Evolutionary conservation across 768 basidiomycete genomes (phyloP).

Genomic region (Amanita fuliginea): DNA sequence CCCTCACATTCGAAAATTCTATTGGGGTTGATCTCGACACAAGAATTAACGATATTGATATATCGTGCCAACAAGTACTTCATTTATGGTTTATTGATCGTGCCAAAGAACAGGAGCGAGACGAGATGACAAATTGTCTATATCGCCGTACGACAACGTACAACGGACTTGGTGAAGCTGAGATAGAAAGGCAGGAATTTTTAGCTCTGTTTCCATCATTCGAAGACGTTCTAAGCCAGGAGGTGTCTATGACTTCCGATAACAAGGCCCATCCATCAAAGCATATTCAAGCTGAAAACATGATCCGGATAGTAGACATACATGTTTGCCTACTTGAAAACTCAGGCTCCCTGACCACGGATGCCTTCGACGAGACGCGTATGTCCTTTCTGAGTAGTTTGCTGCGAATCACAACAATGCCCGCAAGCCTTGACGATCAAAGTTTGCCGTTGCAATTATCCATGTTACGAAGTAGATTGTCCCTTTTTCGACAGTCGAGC

Average conservation of each 20-base stretch:
- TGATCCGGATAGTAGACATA: conserved; percentile 30
- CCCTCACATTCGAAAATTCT: conserved; percentile 32
- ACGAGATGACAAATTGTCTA: conserved; percentile 55
- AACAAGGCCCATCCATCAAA: conserved; percentile 7
- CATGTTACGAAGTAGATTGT: conserved; percentile 32
- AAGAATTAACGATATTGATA: conserved; percentile 28
- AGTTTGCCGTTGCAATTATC: conserved; percentile 42
- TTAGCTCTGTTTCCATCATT: conserved; percentile 77
- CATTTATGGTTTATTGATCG: conserved; percentile 82
- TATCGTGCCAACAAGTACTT: conserved; percentile 55
- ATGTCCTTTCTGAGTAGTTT: conserved; percentile 18
- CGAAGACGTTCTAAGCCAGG: conserved; percentile 42
- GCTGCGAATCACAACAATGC: conserved; percentile 17
- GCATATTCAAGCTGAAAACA: conserved; percentile 23
- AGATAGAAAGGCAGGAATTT: conserved; percentile 79
- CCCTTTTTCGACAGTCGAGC: conserved; percentile 16
- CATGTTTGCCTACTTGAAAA: conserved; percentile 34
- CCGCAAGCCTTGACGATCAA: conserved; percentile 30
- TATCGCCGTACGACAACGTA: conserved; percentile 60
- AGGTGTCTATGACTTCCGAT: conserved; percentile 5
- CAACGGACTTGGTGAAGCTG: conserved; percentile 50
- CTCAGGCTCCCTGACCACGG: not conserved
- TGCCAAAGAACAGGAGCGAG: conserved; percentile 53
- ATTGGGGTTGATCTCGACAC: conserved; percentile 24
- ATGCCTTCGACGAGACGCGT: conserved; percentile 5